phyloP scores from a whole-genome alignment of 306 rosid genomes.

The Prunus salicina region DNA sequence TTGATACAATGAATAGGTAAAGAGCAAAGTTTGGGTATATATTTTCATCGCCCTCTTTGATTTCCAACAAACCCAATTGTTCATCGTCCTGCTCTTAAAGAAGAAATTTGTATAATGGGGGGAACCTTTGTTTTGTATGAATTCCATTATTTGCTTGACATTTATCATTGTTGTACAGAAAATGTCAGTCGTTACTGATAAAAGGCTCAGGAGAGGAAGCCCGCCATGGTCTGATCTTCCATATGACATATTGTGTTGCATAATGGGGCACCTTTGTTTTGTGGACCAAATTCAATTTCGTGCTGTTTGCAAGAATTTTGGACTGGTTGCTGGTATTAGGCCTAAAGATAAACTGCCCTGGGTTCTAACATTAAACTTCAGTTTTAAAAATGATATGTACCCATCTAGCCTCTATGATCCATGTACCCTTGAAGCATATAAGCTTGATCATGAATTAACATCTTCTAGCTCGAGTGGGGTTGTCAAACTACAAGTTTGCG shows the following conservation, averaged over 20 bases:
- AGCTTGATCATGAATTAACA: background rate
- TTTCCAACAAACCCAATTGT: too few species aligned
- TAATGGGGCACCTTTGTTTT: background rate
- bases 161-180: too few species aligned
- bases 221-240: slow-evolving; percentile 21
- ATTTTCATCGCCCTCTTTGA: too few species aligned
- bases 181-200: background rate
- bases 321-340: background rate
- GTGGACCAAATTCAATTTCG: slow-evolving; percentile 3
- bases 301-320: slow-evolving; percentile 19
- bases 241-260: background rate
- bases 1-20: too few species aligned
- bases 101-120: too few species aligned
- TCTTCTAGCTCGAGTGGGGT: background rate
- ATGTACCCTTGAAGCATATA: background rate
- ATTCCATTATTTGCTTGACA: too few species aligned
- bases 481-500: slow-evolving; percentile 1
- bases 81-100: too few species aligned
- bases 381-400: background rate
- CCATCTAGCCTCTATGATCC: background rate
- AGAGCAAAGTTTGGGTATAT: too few species aligned
- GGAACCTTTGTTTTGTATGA: too few species aligned
- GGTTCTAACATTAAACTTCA: background rate
- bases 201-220: background rate
- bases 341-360: slow-evolving; percentile 8